A percentile compares a stretch with the other conserved stretches of the same genome.
These are phyloP conservation scores for Penicillium egyptiacum DNA, from an alignment of 495 filamentous ascomycete genomes.

Conservation along the genomic window DNA sequence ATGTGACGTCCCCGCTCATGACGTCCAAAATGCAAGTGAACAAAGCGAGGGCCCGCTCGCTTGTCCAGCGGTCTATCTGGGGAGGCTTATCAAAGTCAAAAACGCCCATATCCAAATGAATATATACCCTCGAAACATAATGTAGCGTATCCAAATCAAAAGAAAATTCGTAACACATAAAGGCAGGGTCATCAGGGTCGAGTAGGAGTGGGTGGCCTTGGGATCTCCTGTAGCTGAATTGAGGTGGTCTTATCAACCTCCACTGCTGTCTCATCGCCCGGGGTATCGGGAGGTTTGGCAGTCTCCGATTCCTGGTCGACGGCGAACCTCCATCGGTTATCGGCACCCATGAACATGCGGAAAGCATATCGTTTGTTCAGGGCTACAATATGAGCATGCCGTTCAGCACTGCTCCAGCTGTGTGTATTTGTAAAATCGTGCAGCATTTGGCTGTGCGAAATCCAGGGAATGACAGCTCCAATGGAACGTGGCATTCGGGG, in stretches of 20 bases:
- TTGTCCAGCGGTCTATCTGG: not conserved
- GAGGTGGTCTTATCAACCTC: constrained; percentile 19
- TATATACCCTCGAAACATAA: constrained; percentile 1
- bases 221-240: constrained; percentile 22
- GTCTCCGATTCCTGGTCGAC: constrained; percentile 36
- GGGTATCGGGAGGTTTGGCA: constrained; percentile 6
- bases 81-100: not conserved
- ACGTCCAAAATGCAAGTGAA: constrained; percentile 1
- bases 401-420: constrained; percentile 32
- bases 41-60: constrained; percentile 7
- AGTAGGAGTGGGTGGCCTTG: not conserved
- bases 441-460: constrained; percentile 43
- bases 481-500: constrained; percentile 44
- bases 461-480: constrained; percentile 42
- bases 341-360: constrained; percentile 36
- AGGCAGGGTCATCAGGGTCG: not conserved
- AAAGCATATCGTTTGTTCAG: constrained; percentile 41
- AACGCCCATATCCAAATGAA: not conserved
- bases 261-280: not conserved
- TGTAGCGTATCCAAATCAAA: not conserved
- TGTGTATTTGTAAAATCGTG: constrained; percentile 38
- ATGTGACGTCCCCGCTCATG: not conserved
- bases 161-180: not conserved
- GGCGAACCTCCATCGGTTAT: constrained; percentile 39
- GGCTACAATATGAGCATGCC: constrained; percentile 30